Evolutionary conservation across 164 flowering plant species (phyloP).

Genomic region (Amborella trichopoda): DNA sequence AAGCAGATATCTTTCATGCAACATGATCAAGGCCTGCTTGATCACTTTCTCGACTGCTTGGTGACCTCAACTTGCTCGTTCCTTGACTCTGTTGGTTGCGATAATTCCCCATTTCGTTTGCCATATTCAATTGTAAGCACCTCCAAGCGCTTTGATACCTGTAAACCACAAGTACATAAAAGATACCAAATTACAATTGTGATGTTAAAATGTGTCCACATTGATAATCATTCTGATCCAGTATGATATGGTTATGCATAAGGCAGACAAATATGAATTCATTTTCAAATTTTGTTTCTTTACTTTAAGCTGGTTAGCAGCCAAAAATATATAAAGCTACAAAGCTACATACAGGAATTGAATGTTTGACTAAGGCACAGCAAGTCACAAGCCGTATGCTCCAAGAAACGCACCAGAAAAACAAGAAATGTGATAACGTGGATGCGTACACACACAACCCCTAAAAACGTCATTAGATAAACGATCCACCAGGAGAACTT

Average conservation of each 20-base stretch:
- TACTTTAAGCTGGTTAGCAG: background rate
- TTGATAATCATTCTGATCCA: background rate
- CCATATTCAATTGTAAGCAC: slow-evolving; percentile 20
- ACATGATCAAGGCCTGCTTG: too few relatives aligned
- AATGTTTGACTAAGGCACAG: too few relatives aligned
- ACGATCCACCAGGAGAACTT: too few relatives aligned
- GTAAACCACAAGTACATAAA: background rate
- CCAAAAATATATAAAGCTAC: background rate
- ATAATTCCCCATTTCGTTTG: slow-evolving; percentile 9
- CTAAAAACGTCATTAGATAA: too few relatives aligned
- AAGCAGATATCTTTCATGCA: too few relatives aligned
- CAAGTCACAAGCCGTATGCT: too few relatives aligned
- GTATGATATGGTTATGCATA: background rate
- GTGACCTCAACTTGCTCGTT: too few relatives aligned
- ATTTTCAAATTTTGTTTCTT: background rate
- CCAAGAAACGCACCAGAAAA: too few relatives aligned
- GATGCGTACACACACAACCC: too few relatives aligned
- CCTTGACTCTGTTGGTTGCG: slow-evolving; percentile 10
- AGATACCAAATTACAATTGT: background rate
- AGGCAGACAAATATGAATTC: background rate
- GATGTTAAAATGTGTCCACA: background rate
- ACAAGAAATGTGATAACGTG: too few relatives aligned
- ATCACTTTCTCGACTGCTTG: too few relatives aligned
- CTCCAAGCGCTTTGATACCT: slow-evolving; percentile 21
- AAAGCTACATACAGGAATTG: too few relatives aligned